Evolutionary conservation across 805 yeast species (phyloP).

Genomic region (Wickerhamomyces ciferrii): DNA sequence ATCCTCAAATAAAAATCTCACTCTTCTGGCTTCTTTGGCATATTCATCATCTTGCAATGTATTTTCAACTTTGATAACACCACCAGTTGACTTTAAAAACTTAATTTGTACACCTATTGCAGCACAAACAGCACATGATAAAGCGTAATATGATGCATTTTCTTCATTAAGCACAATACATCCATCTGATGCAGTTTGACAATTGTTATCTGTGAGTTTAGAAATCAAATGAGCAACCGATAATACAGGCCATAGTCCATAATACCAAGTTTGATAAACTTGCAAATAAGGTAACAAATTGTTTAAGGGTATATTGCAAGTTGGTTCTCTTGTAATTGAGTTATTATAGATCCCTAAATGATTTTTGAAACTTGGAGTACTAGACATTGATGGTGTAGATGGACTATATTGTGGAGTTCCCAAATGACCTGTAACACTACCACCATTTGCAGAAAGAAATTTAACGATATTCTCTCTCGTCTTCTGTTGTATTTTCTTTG

Average conservation of each 20-base stretch:
- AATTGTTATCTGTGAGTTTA: conserved; percentile 5
- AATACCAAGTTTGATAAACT: conserved; percentile 21
- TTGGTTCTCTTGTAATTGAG: not conserved
- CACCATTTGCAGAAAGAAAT: conserved; percentile 1
- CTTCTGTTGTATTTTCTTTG: conserved; percentile 18
- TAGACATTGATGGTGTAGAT: not conserved
- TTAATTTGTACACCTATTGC: conserved; percentile 16
- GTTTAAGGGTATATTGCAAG: conserved; percentile 7
- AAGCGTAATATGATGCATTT: conserved; percentile 13
- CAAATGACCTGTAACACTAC: not conserved
- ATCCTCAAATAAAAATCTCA: conserved; percentile 13
- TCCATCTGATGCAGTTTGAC: not conserved
- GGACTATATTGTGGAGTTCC: not conserved
- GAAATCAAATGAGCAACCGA: conserved; percentile 12
- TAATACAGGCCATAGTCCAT: conserved; percentile 21
- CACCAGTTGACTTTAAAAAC: conserved; percentile 15
- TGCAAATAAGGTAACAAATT: conserved; percentile 17
- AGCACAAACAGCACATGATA: conserved; percentile 19
- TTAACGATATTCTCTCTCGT: conserved; percentile 14
- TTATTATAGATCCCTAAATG: not conserved
- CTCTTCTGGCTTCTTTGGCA: conserved; percentile 17
- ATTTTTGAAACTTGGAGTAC: not conserved
- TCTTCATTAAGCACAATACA: conserved; percentile 1
- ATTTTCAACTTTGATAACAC: conserved; percentile 10
- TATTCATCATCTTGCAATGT: conserved; percentile 14